phyloP scores from a whole-genome alignment of 2,329 filamentous ascomycete species.

The Huntiella omanensis region DNA sequence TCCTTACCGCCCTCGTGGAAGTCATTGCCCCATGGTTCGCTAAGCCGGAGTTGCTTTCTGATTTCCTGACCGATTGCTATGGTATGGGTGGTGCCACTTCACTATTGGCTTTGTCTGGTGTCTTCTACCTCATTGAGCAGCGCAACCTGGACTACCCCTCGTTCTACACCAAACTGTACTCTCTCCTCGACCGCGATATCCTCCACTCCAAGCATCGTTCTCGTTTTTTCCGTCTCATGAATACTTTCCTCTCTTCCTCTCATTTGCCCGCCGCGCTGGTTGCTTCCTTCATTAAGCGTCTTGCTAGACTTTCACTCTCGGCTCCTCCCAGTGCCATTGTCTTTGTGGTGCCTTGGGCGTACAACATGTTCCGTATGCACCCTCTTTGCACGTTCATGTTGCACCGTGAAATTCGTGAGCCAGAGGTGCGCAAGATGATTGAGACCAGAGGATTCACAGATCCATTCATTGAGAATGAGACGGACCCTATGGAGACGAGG shows the following conservation, averaged over 20 bases:
- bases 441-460: conserved; percentile 46
- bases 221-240: conserved; percentile 77
- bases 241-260: conserved; percentile 76
- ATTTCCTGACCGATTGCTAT: conserved; percentile 92
- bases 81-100: conserved; percentile 72
- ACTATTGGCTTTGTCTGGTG: conserved; percentile 71
- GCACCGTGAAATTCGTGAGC: conserved; percentile 50
- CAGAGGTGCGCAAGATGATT: conserved; percentile 37
- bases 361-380: conserved; percentile 82
- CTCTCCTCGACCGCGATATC: conserved; percentile 65
- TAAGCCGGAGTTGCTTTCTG: conserved; percentile 76
- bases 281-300: conserved; percentile 89
- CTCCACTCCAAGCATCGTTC: conserved; percentile 90
- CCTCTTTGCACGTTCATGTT: conserved; percentile 92
- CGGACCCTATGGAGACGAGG: conserved; percentile 64
- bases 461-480: conserved; percentile 56
- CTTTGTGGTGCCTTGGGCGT: conserved; percentile 76
- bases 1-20: conserved; percentile 56
- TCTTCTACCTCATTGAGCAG: conserved; percentile 86
- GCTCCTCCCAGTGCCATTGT: conserved; percentile 83
- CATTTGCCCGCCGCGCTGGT: conserved; percentile 83
- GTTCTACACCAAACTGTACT: conserved; percentile 90
- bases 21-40: conserved; percentile 78
- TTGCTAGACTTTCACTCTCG: conserved; percentile 66
- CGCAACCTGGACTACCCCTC: conserved; percentile 90